A percentile compares a stretch with the other conserved stretches of the same genome.
Evolutionary conservation across 163 green algal species (phyloP).

Genomic region (Chlorella variabilis): DNA sequence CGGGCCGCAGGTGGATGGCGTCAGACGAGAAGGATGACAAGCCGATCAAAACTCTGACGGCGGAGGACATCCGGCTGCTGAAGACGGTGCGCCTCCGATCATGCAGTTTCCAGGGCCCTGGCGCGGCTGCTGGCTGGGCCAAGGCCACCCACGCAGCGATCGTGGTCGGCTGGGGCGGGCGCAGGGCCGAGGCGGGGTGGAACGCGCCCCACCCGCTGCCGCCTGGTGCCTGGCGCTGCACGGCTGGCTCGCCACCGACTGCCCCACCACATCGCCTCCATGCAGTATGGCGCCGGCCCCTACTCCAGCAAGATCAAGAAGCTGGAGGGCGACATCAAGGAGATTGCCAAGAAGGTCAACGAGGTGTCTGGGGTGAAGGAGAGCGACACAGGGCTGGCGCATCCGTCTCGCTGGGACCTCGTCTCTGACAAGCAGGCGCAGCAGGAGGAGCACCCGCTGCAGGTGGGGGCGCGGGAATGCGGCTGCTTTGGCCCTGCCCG

Average conservation of each 20-base stretch:
- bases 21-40: constrained; percentile 66
- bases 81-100: constrained; percentile 30
- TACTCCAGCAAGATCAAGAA: constrained; percentile 93
- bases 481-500: background rate
- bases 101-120: background rate
- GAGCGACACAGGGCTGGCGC: constrained; percentile 96
- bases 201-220: background rate
- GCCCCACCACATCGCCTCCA: background rate
- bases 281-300: constrained; percentile 85
- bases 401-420: constrained; percentile 96
- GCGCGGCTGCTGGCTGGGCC: background rate
- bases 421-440: constrained; percentile 99
- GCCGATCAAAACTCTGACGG: constrained; percentile 88
- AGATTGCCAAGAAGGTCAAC: constrained; percentile 81
- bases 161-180: no score
- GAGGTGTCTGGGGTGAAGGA: constrained; percentile 98
- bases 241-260: no score
- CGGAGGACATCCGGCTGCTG: constrained; percentile 87
- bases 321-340: constrained; percentile 93
- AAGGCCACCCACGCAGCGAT: no score
- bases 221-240: background rate
- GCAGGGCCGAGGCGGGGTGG: no score
- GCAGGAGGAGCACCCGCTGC: constrained; percentile 96
- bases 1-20: background rate
- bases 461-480: no score